Evolutionary conservation across 1,284 basidiomycete species (phyloP), one percentile per base, ranked within the genome.

Genomic region (Cryptococcus sp.): DNA sequence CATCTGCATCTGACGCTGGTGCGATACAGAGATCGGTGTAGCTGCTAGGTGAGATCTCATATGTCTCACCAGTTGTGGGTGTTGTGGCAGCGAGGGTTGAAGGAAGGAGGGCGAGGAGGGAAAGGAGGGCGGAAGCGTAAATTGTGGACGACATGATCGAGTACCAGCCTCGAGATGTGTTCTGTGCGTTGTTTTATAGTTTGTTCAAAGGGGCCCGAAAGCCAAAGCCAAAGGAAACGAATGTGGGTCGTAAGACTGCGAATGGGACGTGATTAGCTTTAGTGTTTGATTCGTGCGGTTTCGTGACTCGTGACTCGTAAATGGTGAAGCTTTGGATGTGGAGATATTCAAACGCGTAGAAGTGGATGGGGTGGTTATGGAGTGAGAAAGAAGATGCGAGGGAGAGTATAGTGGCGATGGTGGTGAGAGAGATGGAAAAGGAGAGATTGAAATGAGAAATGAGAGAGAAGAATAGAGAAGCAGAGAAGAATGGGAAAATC

Each of bases 11-110:
- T 10, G 45, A 49, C n/a, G 54, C 29, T 19, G 71, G 65, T 17
- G 64, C 65, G 50, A 77, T 50, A 65, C 75, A 77, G 45, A 72
- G 65, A 50, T 67, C 52, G 45, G 68, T 50, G 59, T 57, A 52
- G 37, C 58, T 51, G 17, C 61, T 49, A 20, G 75, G 73, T 16
- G 68, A 69, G 68, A 77, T 66, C 47, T 65, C 55, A 58, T 69
- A 74, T 11, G 63, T 63, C 17, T 51, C 53, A 45, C 55, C 65
- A n/a, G 66, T 23, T 3, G 40, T 38, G 47, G 54, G 52, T 39
- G 61, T 44, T 37, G 55, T 23, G n/a, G 57, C 59, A 22, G 63
- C 62, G 20, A 59, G 39, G 37, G 52, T 61, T 34, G 62, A 57
- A 34, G 64, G 61, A 48, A 66, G 50, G 57, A 67, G 52, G 23